Evolutionary conservation across 805 yeast species (phyloP).

Genomic region (Kazachstania africana): DNA sequence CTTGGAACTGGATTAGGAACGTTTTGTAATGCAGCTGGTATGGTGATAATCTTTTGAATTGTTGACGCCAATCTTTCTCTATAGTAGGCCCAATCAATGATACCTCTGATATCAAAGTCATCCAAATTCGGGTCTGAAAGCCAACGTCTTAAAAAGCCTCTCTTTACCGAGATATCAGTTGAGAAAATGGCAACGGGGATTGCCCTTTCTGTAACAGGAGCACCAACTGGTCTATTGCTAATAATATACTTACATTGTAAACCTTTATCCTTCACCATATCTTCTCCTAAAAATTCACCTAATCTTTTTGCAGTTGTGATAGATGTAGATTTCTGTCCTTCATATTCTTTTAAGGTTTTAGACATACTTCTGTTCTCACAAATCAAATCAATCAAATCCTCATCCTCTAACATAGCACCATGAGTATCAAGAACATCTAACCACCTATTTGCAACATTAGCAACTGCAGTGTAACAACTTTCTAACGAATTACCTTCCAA

Average conservation of each 20-base stretch:
- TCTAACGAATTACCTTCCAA: conserved; percentile 74
- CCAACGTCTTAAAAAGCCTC: conserved; percentile 76
- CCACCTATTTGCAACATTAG: conserved; percentile 91
- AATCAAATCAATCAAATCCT: conserved; percentile 86
- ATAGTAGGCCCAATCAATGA: conserved; percentile 91
- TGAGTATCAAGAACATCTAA: conserved; percentile 80
- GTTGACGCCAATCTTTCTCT: conserved; percentile 85
- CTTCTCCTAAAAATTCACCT: conserved; percentile 91
- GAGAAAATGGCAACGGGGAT: conserved; percentile 93
- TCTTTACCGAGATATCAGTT: conserved; percentile 60
- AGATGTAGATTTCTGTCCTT: conserved; percentile 81
- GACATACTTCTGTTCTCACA: conserved; percentile 96
- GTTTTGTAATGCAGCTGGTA: conserved; percentile 92
- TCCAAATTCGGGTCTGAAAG: conserved; percentile 63
- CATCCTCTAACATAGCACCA: conserved; percentile 83
- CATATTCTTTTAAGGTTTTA: conserved; percentile 81
- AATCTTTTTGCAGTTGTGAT: conserved; percentile 89
- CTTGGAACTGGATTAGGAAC: conserved; percentile 88
- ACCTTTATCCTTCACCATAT: conserved; percentile 94
- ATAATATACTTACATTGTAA: conserved; percentile 90
- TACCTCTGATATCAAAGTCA: conserved; percentile 75
- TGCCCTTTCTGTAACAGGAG: conserved; percentile 94
- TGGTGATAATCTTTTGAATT: conserved; percentile 86
- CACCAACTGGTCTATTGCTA: conserved; percentile 65
- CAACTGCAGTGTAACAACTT: conserved; percentile 78